phyloP scores from a whole-genome alignment of 148 eudicot genomes.

The Camellia japonica region DNA sequence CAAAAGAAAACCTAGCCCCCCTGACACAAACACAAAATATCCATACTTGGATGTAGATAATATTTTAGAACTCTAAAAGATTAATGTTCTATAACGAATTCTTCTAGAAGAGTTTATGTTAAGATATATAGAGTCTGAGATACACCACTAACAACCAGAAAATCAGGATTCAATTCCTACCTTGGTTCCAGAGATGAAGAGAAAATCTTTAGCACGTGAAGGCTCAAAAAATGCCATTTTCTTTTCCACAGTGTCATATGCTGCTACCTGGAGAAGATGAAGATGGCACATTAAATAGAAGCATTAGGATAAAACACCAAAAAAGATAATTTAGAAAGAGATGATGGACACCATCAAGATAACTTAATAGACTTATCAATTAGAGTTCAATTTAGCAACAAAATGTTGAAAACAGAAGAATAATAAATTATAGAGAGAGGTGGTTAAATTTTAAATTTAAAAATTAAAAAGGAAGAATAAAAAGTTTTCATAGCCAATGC shows the following conservation, averaged over 20 bases:
- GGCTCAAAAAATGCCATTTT: conserved; percentile 85
- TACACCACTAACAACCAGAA: not conserved
- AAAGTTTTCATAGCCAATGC: not conserved
- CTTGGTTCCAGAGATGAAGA: conserved; percentile 89
- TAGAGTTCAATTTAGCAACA: conserved; percentile 1
- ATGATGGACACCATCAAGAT: not conserved
- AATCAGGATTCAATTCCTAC: conserved; percentile 25
- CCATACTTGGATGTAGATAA: not conserved
- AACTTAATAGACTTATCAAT: conserved; percentile 1
- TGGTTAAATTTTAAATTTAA: too few relatives aligned
- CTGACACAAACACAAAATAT: not conserved
- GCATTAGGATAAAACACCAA: not conserved
- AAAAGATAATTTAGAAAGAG: not conserved
- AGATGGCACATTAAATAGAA: not conserved
- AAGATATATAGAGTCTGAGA: not conserved
- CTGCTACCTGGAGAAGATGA: conserved; percentile 59
- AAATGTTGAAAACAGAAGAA: not conserved
- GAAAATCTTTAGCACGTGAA: conserved; percentile 78
- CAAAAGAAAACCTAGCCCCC: conserved; percentile 10
- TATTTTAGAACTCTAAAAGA: not conserved
- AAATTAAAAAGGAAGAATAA: not conserved
- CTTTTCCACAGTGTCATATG: conserved; percentile 66
- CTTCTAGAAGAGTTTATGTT: not conserved
- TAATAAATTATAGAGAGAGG: not conserved
- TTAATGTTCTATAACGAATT: not conserved